phyloP scores from a whole-genome alignment of 768 basidiomycete genomes.

The Flagelloscypha sp. region DNA sequence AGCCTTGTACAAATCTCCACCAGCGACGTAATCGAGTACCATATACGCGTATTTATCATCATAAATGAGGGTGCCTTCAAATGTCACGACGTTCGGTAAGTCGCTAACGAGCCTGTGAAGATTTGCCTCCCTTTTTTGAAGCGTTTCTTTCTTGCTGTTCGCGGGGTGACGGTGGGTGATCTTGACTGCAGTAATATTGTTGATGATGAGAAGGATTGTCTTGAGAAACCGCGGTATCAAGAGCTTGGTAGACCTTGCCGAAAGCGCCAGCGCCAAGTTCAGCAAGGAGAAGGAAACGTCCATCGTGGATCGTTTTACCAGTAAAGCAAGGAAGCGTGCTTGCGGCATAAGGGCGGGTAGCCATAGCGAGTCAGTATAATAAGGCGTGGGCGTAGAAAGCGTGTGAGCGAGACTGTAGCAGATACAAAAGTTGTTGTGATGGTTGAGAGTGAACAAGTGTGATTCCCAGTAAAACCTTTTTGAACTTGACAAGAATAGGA shows the following conservation, averaged over 20 bases:
- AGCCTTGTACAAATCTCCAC: constrained; percentile 66
- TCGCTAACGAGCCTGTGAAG: constrained; percentile 43
- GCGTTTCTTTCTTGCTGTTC: no score
- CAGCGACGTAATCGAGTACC: constrained; percentile 46
- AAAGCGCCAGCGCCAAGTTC: constrained; percentile 69
- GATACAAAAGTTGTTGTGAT: no score
- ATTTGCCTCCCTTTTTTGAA: constrained; percentile 64
- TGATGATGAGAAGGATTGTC: no score
- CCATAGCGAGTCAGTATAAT: no score
- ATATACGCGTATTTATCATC: constrained; percentile 61
- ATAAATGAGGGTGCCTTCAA: constrained; percentile 55
- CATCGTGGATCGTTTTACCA: constrained; percentile 44
- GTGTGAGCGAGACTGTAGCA: no score
- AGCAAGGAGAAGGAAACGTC: constrained; percentile 52
- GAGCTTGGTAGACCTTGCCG: constrained; percentile 68
- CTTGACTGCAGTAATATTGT: constrained; percentile 19
- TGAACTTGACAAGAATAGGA: no score
- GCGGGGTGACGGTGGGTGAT: constrained; percentile 6
- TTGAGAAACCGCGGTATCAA: constrained; percentile 36
- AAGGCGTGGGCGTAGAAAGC: no score
- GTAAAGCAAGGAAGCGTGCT: constrained; percentile 43
- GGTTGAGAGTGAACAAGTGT: no score
- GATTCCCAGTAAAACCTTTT: no score
- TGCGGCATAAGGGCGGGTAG: constrained; percentile 26
- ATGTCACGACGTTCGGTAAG: constrained; percentile 59